Percentiles rank a stretch among this genome's conserved stretches.
Evolutionary conservation across 1,139 yeast species (phyloP).

Genomic region (Blastobotrys apis): DNA sequence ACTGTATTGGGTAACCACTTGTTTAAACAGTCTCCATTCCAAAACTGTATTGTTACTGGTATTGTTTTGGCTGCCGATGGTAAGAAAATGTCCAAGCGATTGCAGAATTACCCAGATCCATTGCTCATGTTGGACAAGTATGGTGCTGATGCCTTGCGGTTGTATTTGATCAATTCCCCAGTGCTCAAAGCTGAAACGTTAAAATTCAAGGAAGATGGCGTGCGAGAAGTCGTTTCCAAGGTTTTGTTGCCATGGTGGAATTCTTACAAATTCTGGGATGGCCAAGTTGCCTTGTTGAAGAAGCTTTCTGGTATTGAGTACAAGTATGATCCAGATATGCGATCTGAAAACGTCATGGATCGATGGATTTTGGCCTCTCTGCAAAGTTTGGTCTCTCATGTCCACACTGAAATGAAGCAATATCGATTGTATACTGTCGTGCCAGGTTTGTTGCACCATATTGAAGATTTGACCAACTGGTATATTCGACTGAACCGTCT

Average conservation of each 20-base stretch:
- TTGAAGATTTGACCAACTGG: slow-evolving; percentile 97
- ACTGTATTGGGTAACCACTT: slow-evolving; percentile 94
- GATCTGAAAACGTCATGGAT: slow-evolving; percentile 89
- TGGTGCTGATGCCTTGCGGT: slow-evolving; percentile 97
- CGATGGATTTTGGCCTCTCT: slow-evolving; percentile 93
- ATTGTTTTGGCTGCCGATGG: slow-evolving; percentile 97
- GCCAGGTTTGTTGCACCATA: slow-evolving; percentile 79
- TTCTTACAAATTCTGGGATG: slow-evolving; percentile 92
- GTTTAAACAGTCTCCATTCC: slow-evolving; percentile 87
- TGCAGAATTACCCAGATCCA: slow-evolving; percentile 98
- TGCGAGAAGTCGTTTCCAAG: slow-evolving; percentile 92
- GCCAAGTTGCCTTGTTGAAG: slow-evolving; percentile 79
- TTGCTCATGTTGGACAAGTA: slow-evolving; percentile 70
- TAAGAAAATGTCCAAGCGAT: slow-evolving; percentile 97
- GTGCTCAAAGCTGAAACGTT: slow-evolving; percentile 94
- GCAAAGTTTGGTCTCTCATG: slow-evolving; percentile 81
- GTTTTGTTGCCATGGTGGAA: slow-evolving; percentile 98
- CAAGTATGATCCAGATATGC: slow-evolving; percentile 58
- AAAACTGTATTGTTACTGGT: slow-evolving; percentile 95
- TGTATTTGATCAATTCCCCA: slow-evolving; percentile 94
- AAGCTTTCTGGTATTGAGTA: slow-evolving; percentile 71
- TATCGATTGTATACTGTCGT: slow-evolving; percentile 95
- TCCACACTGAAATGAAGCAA: slow-evolving; percentile 83
- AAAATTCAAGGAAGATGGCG: slow-evolving; percentile 98
- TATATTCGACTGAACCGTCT: slow-evolving; percentile 97